Evolutionary conservation across 768 basidiomycete genomes (phyloP).

Genomic region (Solioccasus polychromus): DNA sequence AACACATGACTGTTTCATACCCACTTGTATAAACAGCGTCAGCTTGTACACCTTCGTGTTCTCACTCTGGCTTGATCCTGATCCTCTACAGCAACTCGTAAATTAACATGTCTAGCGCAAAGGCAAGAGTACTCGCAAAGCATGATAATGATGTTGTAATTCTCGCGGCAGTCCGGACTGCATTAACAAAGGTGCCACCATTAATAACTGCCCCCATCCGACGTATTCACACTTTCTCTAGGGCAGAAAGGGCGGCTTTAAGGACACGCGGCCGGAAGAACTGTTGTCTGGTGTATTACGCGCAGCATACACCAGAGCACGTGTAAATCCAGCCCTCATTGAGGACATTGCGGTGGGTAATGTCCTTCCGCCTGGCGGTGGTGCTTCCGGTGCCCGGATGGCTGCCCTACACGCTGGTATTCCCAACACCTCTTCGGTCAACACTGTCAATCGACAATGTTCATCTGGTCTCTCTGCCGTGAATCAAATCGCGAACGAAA

Average conservation of each 20-base stretch:
- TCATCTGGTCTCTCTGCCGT: constrained; percentile 83
- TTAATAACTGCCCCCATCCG: not conserved
- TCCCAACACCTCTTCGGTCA: constrained; percentile 67
- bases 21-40: constrained; percentile 18
- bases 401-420: constrained; percentile 85
- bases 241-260: constrained; percentile 87
- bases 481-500: constrained; percentile 79
- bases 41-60: not conserved
- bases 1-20: constrained; percentile 22
- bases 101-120: constrained; percentile 36
- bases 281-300: constrained; percentile 74
- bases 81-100: constrained; percentile 1
- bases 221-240: constrained; percentile 27
- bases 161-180: constrained; percentile 83
- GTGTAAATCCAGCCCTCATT: constrained; percentile 77
- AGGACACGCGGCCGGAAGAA: constrained; percentile 83
- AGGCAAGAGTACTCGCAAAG: constrained; percentile 64
- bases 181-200: constrained; percentile 76
- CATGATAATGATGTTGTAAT: constrained; percentile 88
- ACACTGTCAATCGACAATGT: constrained; percentile 90
- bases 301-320: constrained; percentile 63
- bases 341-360: constrained; percentile 87
- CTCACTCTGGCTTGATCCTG: not conserved
- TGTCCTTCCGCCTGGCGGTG: constrained; percentile 84
- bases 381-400: constrained; percentile 80